These are phyloP conservation scores for Babesia sp. DNA, from an alignment of 169 alveolate species.

Conservation along the genomic window DNA sequence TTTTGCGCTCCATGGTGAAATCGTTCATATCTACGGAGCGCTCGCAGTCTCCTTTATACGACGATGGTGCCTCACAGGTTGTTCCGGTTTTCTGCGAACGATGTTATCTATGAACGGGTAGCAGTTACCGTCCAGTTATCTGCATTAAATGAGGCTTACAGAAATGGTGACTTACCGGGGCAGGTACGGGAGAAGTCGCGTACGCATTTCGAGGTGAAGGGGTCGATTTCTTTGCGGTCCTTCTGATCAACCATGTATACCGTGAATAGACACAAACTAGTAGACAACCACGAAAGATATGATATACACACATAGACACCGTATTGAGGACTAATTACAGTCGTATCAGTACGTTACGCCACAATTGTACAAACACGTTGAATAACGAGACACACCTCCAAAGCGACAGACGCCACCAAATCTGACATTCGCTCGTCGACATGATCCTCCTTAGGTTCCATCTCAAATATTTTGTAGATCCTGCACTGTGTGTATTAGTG, in stretches of 20 bases:
- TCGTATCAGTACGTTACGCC: neutral
- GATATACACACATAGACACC: neutral
- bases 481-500: constrained; percentile 1
- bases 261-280: neutral
- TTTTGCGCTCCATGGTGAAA: constrained; percentile 30
- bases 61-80: constrained; percentile 59
- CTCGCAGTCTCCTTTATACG: constrained; percentile 60
- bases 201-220: constrained; percentile 42
- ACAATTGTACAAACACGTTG: neutral
- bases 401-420: constrained; percentile 40
- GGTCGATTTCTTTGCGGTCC: constrained; percentile 21
- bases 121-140: constrained; percentile 56
- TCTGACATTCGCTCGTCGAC: constrained; percentile 38
- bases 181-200: constrained; percentile 55
- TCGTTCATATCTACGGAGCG: constrained; percentile 35
- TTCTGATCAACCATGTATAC: constrained; percentile 8
- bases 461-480: constrained; percentile 27
- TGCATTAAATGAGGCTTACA: neutral
- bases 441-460: constrained; percentile 46
- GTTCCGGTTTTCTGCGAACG: constrained; percentile 24
- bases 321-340: neutral
- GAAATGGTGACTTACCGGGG: constrained; percentile 30
- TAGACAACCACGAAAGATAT: neutral
- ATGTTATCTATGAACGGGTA: neutral
- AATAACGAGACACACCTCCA: constrained; percentile 16